phyloP scores from a whole-genome alignment of 2,329 filamentous ascomycete species.

The Colletotrichum acutatum region DNA sequence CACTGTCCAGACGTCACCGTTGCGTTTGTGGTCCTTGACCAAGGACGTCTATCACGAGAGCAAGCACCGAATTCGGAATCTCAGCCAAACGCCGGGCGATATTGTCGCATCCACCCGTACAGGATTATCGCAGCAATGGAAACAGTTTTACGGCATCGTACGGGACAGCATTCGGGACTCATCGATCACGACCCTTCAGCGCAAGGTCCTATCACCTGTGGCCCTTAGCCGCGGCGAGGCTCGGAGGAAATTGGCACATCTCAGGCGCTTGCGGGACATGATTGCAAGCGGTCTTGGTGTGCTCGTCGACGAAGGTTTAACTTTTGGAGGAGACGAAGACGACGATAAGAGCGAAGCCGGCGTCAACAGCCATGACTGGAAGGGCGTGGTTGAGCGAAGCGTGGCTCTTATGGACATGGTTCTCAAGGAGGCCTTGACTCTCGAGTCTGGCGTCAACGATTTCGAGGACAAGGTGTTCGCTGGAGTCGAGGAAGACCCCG shows the following conservation, averaged over 20 bases:
- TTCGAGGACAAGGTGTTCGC: constrained; percentile 75
- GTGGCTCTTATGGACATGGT: constrained; percentile 89
- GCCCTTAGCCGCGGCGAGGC: constrained; percentile 81
- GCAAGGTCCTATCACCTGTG: constrained; percentile 80
- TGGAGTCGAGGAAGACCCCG: constrained; percentile 70
- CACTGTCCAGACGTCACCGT: constrained; percentile 85
- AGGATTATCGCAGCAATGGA: constrained; percentile 65
- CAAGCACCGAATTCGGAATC: constrained; percentile 43
- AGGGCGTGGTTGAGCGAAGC: constrained; percentile 81
- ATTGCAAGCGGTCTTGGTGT: constrained; percentile 89
- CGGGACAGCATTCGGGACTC: constrained; percentile 79
- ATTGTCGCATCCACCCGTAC: constrained; percentile 49
- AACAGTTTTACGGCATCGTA: constrained; percentile 83
- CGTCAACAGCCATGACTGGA: constrained; percentile 65
- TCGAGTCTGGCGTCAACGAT: constrained; percentile 71
- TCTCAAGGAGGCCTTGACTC: constrained; percentile 74
- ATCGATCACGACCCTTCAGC: constrained; percentile 76
- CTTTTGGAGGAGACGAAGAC: constrained; percentile 69
- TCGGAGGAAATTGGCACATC: constrained; percentile 75
- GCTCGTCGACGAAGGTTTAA: constrained; percentile 86
- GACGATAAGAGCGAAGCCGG: constrained; percentile 63
- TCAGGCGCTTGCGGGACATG: constrained; percentile 80
- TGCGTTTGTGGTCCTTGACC: constrained; percentile 78
- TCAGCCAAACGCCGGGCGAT: constrained; percentile 42
- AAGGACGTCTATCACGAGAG: constrained; percentile 77